Conservation (phyloP, 176 grass and related monocot genomes). For the Bothriochloa decipiens region DNA sequence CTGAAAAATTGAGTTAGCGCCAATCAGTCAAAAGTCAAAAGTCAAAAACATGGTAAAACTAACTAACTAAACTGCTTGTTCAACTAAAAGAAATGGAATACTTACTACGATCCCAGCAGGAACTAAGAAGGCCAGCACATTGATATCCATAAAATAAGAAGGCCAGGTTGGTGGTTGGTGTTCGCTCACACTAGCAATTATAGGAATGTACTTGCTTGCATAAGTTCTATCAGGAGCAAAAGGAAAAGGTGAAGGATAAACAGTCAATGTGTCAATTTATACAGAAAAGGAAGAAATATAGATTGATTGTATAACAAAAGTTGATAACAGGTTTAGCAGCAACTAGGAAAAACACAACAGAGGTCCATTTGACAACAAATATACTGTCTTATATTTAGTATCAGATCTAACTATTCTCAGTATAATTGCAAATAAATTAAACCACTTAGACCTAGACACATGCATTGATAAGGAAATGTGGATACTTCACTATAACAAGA, state of each 20-base stretch:
- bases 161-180: slow-evolving; percentile 99
- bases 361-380: neutral
- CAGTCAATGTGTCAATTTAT: neutral
- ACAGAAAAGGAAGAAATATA: slow-evolving; percentile 25
- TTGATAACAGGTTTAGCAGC: neutral
- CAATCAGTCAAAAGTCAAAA: slow-evolving; percentile 1
- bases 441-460: neutral
- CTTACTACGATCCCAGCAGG: slow-evolving; percentile 98
- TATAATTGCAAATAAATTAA: neutral
- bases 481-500: neutral
- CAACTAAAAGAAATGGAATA: slow-evolving; percentile 33
- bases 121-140: slow-evolving; percentile 93
- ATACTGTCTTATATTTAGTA: slow-evolving; percentile 7
- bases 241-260: slow-evolving; percentile 11
- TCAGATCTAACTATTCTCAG: neutral
- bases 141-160: slow-evolving; percentile 99
- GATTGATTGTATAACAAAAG: neutral
- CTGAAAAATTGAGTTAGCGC: slow-evolving; percentile 51
- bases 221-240: slow-evolving; percentile 73
- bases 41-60: slow-evolving; percentile 23
- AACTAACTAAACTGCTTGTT: neutral
- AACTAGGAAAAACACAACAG: neutral
- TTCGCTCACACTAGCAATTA: slow-evolving; percentile 99
- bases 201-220: slow-evolving; percentile 99
- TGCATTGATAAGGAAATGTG: neutral